Conservation (phyloP, 306 rosid species). For the Fragaria iinumae region DNA sequence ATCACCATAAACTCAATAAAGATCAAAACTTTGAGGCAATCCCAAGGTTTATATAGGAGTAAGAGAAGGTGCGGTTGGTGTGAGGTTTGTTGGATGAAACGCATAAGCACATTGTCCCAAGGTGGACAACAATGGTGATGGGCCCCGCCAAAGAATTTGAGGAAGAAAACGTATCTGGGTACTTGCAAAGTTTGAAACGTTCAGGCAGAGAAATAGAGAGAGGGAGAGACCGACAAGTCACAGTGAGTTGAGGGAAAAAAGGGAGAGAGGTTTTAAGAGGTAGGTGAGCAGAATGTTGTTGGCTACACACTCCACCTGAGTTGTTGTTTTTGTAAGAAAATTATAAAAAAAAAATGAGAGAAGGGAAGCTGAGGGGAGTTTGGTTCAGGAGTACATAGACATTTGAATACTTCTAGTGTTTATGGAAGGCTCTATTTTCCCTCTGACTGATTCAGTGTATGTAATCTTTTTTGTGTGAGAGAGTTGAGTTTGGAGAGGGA, state of each 20-base stretch:
- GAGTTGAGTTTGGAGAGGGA: not conserved
- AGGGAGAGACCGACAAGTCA: conserved; percentile 12
- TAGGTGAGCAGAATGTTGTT: conserved; percentile 58
- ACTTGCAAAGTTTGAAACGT: not conserved
- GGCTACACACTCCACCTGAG: conserved; percentile 38
- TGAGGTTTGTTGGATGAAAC: conserved; percentile 40
- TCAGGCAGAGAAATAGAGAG: not conserved
- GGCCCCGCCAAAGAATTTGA: conserved; percentile 34
- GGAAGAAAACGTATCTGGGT: not conserved
- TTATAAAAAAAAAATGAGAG: not conserved
- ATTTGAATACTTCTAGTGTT: not conserved
- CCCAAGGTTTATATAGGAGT: conserved; percentile 19
- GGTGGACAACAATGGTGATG: conserved; percentile 38
- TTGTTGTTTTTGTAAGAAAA: not conserved
- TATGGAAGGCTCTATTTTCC: not conserved
- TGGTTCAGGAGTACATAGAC: not conserved
- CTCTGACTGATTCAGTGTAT: not conserved
- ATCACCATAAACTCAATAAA: conserved; percentile 33
- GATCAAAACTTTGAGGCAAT: conserved; percentile 13
- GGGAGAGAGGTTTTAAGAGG: conserved; percentile 4
- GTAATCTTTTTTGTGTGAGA: not conserved
- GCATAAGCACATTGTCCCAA: conserved; percentile 42
- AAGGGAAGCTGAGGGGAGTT: not conserved
- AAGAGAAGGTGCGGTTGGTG: conserved; percentile 42
- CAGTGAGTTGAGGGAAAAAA: not conserved